A percentile compares a stretch with the other conserved stretches of the same genome.
These are phyloP conservation scores for Ganoderma lingzhi DNA, from an alignment of 1,284 basidiomycete species.

Conservation along the genomic window DNA sequence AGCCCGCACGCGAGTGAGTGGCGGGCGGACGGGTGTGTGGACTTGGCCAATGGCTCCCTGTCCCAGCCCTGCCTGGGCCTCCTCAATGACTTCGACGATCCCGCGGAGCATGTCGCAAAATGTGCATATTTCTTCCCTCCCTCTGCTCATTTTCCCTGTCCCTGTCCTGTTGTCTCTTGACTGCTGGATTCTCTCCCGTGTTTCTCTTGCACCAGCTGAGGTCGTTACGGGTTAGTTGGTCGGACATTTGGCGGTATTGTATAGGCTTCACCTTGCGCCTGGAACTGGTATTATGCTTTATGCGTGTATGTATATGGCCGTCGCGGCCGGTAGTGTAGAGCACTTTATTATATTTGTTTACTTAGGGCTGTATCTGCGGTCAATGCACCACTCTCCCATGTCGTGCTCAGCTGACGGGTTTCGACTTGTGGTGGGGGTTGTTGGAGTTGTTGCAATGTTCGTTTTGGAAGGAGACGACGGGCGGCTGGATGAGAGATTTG, in stretches of 20 bases:
- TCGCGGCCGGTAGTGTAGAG: constrained; percentile 30
- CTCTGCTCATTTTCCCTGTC: neutral
- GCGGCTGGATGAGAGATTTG: constrained; percentile 34
- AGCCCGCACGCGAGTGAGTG: constrained; percentile 38
- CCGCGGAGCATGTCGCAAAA: constrained; percentile 15
- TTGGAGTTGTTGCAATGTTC: too few relatives aligned
- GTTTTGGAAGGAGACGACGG: neutral
- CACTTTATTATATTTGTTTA: constrained; percentile 27
- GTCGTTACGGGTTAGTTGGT: constrained; percentile 8
- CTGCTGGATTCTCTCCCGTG: constrained; percentile 1
- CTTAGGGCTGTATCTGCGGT: constrained; percentile 1
- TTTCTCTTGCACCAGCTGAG: constrained; percentile 12
- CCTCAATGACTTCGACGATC: neutral
- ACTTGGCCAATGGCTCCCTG: neutral
- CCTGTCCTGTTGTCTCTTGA: neutral
- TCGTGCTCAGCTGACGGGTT: constrained; percentile 8
- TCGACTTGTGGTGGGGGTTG: neutral
- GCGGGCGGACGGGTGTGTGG: constrained; percentile 2
- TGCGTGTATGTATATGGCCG: constrained; percentile 33
- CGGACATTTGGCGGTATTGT: constrained; percentile 31
- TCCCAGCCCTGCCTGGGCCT: too few relatives aligned
- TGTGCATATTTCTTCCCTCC: constrained; percentile 17
- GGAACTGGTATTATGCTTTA: constrained; percentile 32
- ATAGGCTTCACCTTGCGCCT: constrained; percentile 26
- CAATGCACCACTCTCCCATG: neutral